Base-by-base conservation (phyloP, 768 basidiomycete species). In the Crucibulum laeve region DNA sequence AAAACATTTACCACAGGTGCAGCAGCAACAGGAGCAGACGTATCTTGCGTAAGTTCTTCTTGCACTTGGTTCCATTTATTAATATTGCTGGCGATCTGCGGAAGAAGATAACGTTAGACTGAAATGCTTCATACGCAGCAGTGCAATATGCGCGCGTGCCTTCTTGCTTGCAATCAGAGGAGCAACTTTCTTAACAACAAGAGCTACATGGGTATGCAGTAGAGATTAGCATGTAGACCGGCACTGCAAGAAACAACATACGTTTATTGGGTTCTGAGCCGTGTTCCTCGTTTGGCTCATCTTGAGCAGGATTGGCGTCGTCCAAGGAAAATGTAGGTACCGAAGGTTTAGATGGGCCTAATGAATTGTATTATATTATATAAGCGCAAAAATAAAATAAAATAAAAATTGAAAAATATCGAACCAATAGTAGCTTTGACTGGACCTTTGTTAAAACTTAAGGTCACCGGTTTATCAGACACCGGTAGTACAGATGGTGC, bases 1-100 rank as follows among this genome's bases (percentile, higher is more conserved):
- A 60, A 45, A 52, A 52, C 46, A 45, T 54, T 66, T 64, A 69
- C 67, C 64, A 59, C 57, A 63, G 56, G 51, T 46, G 60, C 33
- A 23, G 51, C 28, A 25, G 53, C 39, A 36, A 51, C 44, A 47
- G 53, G 49, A 40, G 57, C 48, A 45, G 55, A 57, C 24, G 66
- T 44, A 33, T 70, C 63, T 47, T 78, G 72, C 25, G 76, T 78
- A 39, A 96, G 74, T 55, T 92, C 94, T 64, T 85, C 86, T 64
- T 95, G 91, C 7, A 94, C 90, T 68, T 85, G 86, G 59, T 94
- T 98, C 96, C 95, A 99, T 60, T 98, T 97, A 55, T 77, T 84
- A 58, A 99, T 97, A 55, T 93, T 92, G 61, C 78, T 87, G 38
- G 79, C 87, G 35, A 83, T 88, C 91, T 96, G 58, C 15, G 58